These are phyloP conservation scores for Barnettozyma populi DNA, from an alignment of 805 yeast genomes.

Conservation along the genomic window DNA sequence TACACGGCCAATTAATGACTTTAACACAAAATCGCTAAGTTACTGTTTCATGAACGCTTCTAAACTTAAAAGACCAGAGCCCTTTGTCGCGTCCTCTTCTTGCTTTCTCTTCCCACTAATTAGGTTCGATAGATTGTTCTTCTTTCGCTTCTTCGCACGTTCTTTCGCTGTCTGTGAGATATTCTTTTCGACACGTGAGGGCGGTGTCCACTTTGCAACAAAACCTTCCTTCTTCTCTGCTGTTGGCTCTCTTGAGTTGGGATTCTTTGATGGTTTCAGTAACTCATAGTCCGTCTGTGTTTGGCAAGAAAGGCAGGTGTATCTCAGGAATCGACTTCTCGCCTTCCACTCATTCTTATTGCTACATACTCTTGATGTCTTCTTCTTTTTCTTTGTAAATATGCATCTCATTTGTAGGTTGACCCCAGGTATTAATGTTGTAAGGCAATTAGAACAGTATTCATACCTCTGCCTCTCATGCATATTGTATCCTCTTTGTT, in stretches of 20 bases:
- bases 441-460: conserved; percentile 22
- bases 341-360: conserved; percentile 9
- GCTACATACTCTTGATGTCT: conserved; percentile 4
- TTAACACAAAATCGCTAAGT: background rate
- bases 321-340: conserved; percentile 19
- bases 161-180: conserved; percentile 27
- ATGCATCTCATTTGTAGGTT: conserved; percentile 23
- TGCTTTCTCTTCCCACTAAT: conserved; percentile 38
- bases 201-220: conserved; percentile 24
- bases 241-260: background rate
- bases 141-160: conserved; percentile 43
- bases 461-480: conserved; percentile 19
- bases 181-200: conserved; percentile 10
- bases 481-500: conserved; percentile 22
- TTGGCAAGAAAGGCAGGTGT: conserved; percentile 27
- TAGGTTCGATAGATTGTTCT: conserved; percentile 37
- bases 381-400: conserved; percentile 5
- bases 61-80: conserved; percentile 36
- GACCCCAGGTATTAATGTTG: conserved; percentile 26
- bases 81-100: conserved; percentile 27
- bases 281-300: conserved; percentile 15
- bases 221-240: conserved; percentile 10
- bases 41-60: conserved; percentile 42
- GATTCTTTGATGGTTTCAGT: conserved; percentile 8
- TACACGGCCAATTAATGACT: background rate